These are phyloP conservation scores for Tremella yokohamensis DNA, from an alignment of 768 basidiomycete genomes.

Conservation along the genomic window DNA sequence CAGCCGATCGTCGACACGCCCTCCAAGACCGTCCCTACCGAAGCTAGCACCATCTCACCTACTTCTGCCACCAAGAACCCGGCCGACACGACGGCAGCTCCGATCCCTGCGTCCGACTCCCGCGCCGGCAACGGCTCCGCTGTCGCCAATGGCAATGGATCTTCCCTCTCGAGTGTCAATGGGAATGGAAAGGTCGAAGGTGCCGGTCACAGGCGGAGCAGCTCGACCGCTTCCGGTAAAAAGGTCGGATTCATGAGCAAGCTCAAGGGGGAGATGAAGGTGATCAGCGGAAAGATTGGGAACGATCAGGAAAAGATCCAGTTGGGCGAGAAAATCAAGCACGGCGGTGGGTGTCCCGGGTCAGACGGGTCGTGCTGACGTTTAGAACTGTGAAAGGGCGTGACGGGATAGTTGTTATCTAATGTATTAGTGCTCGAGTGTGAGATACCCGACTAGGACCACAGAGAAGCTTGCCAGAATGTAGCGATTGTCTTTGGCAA, in stretches of 20 bases:
- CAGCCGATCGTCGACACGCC: slow-evolving; percentile 3
- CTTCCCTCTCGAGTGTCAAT: neutral
- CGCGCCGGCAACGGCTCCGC: too few species aligned
- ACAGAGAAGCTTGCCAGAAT: too few species aligned
- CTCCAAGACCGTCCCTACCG: neutral
- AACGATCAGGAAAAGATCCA: slow-evolving; percentile 17
- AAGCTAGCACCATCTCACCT: neutral
- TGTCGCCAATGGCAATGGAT: neutral
- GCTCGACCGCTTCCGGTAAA: slow-evolving; percentile 19
- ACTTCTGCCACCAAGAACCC: neutral
- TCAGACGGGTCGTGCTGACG: too few species aligned
- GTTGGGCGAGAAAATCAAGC: slow-evolving; percentile 19
- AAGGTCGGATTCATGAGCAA: slow-evolving; percentile 42
- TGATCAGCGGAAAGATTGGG: slow-evolving; percentile 19
- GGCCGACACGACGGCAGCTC: neutral
- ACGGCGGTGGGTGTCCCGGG: slow-evolving; percentile 18
- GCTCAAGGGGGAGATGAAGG: slow-evolving; percentile 39
- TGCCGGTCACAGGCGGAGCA: neutral
- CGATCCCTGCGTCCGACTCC: neutral
- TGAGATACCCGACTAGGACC: too few species aligned
- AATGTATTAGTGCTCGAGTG: too few species aligned
- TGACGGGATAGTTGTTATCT: too few species aligned
- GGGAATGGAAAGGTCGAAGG: too few species aligned
- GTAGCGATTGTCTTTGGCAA: too few species aligned
- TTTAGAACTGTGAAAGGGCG: too few species aligned